Evolutionary conservation across 2,329 filamentous ascomycete genomes (phyloP), one percentile per base, ranked within the genome.

Genomic region (Alternaria novae-zelandiae): DNA sequence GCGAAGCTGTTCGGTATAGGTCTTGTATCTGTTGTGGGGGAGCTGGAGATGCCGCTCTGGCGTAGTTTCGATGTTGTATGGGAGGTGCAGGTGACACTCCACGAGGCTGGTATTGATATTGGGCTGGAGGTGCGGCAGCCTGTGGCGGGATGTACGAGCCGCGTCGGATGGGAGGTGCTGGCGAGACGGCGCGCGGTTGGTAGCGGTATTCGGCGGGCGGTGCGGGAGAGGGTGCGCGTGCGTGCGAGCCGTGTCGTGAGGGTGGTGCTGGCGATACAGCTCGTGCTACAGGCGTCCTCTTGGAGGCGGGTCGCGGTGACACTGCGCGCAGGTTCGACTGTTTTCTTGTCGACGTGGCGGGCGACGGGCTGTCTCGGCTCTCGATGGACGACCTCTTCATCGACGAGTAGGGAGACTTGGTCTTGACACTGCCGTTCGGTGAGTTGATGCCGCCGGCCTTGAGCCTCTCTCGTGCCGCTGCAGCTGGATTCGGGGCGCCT

Each of bases 351-450:
- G 69, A 43, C 8, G 76, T 73, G 8, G 70, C 73, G 2, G 77
- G 74, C 10, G 73, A 75, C 2, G 75, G 71, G 26, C 68, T 74
- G 20, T 78, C 74, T n/a, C 74, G 70, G 54, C 74, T 78, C 53
- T 79, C 78, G 3, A 66, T 74, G 10, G 78, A 79, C 23, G 82
- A 80, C 49, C 82, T 77, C 78, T 85, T 85, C 84, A 86, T 86
- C 50, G 83, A 84, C 53, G 83, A 83, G 64, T 83, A 85, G 17
- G 83, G 83, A 61, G 79, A 78, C 67, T 83, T 83, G 64, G 78
- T 80, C 64, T 74, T 78, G 51, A 78, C 66, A 46, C 77, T 80
- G 44, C 76, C 78, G 63, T 73, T 70, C 21, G 75, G 68, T 50
- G 77, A 74, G 17, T 74, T 51, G 11, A 74, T 32, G n/a, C 70